Evolutionary conservation across 441 rosid genomes (phyloP).

Genomic region (Gossypium trilobum): DNA sequence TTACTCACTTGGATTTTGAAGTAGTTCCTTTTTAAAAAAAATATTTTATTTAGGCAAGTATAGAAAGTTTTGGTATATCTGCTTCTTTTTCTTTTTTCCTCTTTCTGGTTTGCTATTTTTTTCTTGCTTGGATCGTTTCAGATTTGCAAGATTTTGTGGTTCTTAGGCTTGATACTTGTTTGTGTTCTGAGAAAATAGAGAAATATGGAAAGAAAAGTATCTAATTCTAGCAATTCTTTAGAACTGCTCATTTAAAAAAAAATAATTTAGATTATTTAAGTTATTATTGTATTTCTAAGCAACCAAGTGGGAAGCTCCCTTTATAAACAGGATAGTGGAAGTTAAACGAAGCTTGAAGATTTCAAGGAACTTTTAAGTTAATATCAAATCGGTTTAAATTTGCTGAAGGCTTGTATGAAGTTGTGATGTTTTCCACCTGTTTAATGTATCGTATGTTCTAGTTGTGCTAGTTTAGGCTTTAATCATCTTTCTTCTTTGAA

Average conservation of each 20-base stretch:
- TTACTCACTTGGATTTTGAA: conserved; percentile 16
- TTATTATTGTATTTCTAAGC: not conserved
- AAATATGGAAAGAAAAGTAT: not conserved
- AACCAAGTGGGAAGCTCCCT: not conserved
- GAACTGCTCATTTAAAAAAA: not conserved
- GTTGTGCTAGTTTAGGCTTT: conserved; percentile 8
- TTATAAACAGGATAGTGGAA: not conserved
- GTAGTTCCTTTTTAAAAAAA: not conserved
- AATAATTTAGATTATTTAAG: not conserved
- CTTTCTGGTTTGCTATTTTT: not conserved
- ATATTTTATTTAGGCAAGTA: conserved; percentile 14
- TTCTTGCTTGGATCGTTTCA: conserved; percentile 30
- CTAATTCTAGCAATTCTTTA: not conserved
- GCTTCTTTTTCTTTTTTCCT: not conserved
- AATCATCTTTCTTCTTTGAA: conserved; percentile 16
- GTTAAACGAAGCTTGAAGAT: not conserved
- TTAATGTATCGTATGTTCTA: not conserved
- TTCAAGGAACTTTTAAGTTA: conserved; percentile 13
- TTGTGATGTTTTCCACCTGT: not conserved
- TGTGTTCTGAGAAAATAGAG: conserved; percentile 7
- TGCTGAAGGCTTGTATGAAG: conserved; percentile 2
- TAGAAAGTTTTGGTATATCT: not conserved
- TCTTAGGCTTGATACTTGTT: conserved; percentile 1
- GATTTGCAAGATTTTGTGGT: conserved; percentile 20
- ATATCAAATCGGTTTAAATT: conserved; percentile 10